A percentile compares a stretch with the other conserved stretches of the same genome.
Evolutionary conservation across 2,329 filamentous ascomycete species (phyloP).

Genomic region (Epicoccum nigrum): DNA sequence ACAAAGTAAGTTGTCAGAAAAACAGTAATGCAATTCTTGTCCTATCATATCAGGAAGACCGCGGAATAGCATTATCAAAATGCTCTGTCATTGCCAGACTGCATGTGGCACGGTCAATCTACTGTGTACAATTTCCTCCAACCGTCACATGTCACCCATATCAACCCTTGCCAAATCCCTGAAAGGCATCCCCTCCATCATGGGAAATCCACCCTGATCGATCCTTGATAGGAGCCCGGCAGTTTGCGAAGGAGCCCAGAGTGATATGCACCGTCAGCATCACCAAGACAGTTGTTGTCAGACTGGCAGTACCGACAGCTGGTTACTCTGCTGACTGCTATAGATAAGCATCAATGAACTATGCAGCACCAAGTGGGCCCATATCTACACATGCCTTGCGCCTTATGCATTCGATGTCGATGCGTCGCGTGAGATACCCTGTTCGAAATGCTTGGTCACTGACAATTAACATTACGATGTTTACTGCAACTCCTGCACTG

Average conservation of each 20-base stretch:
- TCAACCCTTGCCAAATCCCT: background rate
- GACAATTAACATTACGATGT: background rate
- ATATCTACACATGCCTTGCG: constrained; percentile 5
- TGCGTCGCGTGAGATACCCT: background rate
- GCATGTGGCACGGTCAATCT: constrained; percentile 5
- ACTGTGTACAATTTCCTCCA: constrained; percentile 5
- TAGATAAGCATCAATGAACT: constrained; percentile 14
- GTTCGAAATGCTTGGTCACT: background rate
- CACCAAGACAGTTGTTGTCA: background rate
- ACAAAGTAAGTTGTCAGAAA: background rate
- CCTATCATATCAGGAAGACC: constrained; percentile 2
- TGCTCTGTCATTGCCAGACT: background rate
- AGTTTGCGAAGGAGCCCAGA: constrained; percentile 1
- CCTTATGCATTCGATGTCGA: constrained; percentile 1
- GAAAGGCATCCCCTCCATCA: background rate
- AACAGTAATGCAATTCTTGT: background rate
- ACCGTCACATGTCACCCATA: constrained; percentile 1
- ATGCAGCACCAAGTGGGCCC: constrained; percentile 7
- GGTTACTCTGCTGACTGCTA: constrained; percentile 7
- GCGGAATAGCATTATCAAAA: constrained; percentile 4
- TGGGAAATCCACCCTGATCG: background rate
- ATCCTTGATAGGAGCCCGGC: constrained; percentile 5
- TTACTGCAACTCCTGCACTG: background rate
- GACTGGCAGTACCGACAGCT: background rate
- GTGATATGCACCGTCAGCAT: background rate